A percentile compares a stretch with the other conserved stretches of the same genome.
Evolutionary conservation across 116 monocot genomes (phyloP).

Genomic region (Phalaenopsis hybrid): DNA sequence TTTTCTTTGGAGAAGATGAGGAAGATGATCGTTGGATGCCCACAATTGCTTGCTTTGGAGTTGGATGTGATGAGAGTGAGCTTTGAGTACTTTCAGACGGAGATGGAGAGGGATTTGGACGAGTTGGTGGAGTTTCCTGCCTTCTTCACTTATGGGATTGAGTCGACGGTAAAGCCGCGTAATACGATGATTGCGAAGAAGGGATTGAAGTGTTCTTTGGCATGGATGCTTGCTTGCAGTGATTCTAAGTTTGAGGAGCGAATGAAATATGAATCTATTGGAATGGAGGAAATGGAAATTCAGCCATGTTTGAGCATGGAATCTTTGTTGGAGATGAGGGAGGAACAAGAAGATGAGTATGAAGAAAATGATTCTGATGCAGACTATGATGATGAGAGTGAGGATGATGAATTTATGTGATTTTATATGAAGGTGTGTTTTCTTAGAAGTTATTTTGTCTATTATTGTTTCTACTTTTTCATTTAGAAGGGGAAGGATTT

Average conservation of each 20-base stretch:
- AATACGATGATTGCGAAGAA: constrained; percentile 52
- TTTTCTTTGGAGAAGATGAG: constrained; percentile 66
- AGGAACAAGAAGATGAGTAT: constrained; percentile 6
- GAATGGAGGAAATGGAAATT: constrained; percentile 76
- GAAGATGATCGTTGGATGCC: constrained; percentile 67
- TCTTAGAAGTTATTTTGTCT: neutral
- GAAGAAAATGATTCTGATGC: constrained; percentile 25
- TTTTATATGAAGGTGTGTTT: neutral
- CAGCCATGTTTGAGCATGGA: constrained; percentile 41
- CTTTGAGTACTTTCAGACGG: constrained; percentile 67
- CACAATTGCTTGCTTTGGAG: constrained; percentile 85
- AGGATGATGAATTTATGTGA: constrained; percentile 18
- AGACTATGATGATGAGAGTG: constrained; percentile 36
- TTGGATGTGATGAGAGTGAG: constrained; percentile 78
- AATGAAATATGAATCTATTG: constrained; percentile 90
- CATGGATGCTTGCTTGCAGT: constrained; percentile 79
- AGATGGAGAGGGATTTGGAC: constrained; percentile 86
- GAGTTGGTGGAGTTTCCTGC: constrained; percentile 85
- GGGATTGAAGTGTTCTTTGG: constrained; percentile 76
- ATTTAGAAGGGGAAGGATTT: neutral
- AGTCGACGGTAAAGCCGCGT: constrained; percentile 70
- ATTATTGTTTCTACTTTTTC: neutral
- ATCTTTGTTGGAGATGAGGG: constrained; percentile 28
- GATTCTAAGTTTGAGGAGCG: constrained; percentile 74
- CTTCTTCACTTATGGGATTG: constrained; percentile 86